These are phyloP conservation scores for Phytophthora gonapodyides DNA, from an alignment of 352 stramenopile species.

Conservation along the genomic window DNA sequence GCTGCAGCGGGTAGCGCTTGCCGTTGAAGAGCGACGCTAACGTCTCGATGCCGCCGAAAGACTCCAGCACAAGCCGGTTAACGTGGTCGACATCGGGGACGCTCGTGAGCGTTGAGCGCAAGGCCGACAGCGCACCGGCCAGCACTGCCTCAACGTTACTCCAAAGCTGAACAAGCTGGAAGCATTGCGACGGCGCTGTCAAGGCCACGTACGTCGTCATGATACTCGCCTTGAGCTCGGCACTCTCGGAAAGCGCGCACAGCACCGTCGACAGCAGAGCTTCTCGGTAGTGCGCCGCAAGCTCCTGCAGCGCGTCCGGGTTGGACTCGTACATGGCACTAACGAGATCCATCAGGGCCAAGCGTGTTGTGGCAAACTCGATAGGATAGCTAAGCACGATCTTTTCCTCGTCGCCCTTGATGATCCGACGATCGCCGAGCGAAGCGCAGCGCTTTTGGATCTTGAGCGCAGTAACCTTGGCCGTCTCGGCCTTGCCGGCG, in stretches of 20 bases:
- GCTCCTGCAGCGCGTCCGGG: slow-evolving; percentile 50
- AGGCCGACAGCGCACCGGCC: slow-evolving; percentile 35
- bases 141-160: slow-evolving; percentile 57
- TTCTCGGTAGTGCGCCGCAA: slow-evolving; percentile 65
- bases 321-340: slow-evolving; percentile 44
- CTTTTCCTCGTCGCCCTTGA: slow-evolving; percentile 42
- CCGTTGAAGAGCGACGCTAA: slow-evolving; percentile 70
- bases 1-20: slow-evolving; percentile 50
- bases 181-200: slow-evolving; percentile 44
- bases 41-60: slow-evolving; percentile 61
- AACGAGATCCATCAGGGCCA: slow-evolving; percentile 55
- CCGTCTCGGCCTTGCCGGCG: slow-evolving; percentile 60
- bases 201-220: slow-evolving; percentile 60
- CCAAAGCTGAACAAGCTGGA: slow-evolving; percentile 59
- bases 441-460: slow-evolving; percentile 55
- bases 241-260: slow-evolving; percentile 53
- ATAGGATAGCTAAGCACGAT: slow-evolving; percentile 51
- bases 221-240: slow-evolving; percentile 57
- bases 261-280: slow-evolving; percentile 63
- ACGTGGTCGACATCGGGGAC: slow-evolving; percentile 52
- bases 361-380: slow-evolving; percentile 44
- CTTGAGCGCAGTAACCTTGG: slow-evolving; percentile 50
- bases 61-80: slow-evolving; percentile 58
- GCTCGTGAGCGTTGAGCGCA: slow-evolving; percentile 47
- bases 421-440: slow-evolving; percentile 30